Evolutionary conservation across 768 basidiomycete species (phyloP), one percentile per base, ranked within the genome.

Genomic region (Lactarius akahatsu): DNA sequence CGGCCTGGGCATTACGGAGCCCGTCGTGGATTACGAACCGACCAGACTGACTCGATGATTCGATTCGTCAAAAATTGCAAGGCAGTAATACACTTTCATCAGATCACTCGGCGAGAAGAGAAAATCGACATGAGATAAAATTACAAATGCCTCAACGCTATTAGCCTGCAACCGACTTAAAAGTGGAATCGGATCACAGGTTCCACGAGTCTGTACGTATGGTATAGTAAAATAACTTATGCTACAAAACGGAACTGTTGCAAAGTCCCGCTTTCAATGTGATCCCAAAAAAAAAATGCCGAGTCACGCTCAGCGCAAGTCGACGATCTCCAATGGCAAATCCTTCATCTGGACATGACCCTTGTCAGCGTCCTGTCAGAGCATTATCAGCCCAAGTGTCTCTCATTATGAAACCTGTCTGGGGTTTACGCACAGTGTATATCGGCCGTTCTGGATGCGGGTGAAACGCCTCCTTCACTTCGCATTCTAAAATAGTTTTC

Each of bases 401-500:
- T 38, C 26, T 26, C 43, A 13, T 50, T 23, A 63, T 47, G 16
- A 62, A 20, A 9, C 56, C 38, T 4, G 52, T 28, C 41, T 10
- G n/a, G 43, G 18, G 13, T 23, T 40, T 16, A 82, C 88, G 64
- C 67, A 94, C 93, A 16, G 93, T 94, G 74, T 94, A 94, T 74
- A 94, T 93, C 7, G 91, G 91, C 45, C 85, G 70, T 72, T 92
- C 88, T 30, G 90, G 85, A 77, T 96, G 94, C 0, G 91, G 91
- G 74, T 96, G 94, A 74, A 95, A 95, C 0, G 91, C 86, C 64
- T 90, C 89, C 72, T 85, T 89, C 45, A 80, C 85, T 2, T 75
- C 80, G 73, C 94, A 96, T 0, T 78, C 76, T 36, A 90, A 74
- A 32, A 96, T 86, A 0, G 86, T 84, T 68, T 87, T 79, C 45